Conservation (phyloP, 2,329 filamentous ascomycete species). For the Albophoma yamanashiensis region DNA sequence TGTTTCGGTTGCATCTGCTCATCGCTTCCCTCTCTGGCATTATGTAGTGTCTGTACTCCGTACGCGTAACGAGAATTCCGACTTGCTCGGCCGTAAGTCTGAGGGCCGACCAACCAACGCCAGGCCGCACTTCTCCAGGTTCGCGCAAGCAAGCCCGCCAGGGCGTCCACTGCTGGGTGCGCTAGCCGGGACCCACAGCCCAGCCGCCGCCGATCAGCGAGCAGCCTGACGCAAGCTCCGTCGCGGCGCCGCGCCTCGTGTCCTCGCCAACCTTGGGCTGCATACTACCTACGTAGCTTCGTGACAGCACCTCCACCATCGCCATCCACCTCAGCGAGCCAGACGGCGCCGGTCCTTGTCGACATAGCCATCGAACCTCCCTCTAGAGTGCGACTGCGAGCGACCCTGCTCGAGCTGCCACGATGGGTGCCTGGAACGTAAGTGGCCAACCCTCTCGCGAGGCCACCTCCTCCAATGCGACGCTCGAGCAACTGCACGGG, state of each 20-base stretch:
- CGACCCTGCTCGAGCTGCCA: slow-evolving; percentile 10
- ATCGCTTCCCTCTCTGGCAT: no score
- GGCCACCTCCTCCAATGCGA: neutral
- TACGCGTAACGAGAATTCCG: no score
- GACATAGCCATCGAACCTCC: neutral
- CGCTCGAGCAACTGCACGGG: neutral
- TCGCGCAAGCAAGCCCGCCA: neutral
- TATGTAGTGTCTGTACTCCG: no score
- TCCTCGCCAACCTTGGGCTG: neutral
- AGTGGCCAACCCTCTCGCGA: slow-evolving; percentile 4
- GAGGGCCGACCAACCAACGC: no score
- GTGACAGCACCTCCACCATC: neutral
- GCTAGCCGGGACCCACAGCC: neutral
- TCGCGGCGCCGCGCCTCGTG: slow-evolving; percentile 2
- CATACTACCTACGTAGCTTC: no score
- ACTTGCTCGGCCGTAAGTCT: no score
- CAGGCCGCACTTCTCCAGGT: neutral
- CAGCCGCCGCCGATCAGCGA: neutral
- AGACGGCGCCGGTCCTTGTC: neutral
- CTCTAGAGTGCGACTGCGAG: neutral
- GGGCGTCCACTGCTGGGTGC: neutral
- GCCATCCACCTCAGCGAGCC: neutral
- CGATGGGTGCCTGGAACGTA: slow-evolving; percentile 31
- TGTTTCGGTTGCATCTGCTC: no score
- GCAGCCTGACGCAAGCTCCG: slow-evolving; percentile 6